phyloP scores from a whole-genome alignment of 345 rosid species.

The Lenwebbia sp. region DNA sequence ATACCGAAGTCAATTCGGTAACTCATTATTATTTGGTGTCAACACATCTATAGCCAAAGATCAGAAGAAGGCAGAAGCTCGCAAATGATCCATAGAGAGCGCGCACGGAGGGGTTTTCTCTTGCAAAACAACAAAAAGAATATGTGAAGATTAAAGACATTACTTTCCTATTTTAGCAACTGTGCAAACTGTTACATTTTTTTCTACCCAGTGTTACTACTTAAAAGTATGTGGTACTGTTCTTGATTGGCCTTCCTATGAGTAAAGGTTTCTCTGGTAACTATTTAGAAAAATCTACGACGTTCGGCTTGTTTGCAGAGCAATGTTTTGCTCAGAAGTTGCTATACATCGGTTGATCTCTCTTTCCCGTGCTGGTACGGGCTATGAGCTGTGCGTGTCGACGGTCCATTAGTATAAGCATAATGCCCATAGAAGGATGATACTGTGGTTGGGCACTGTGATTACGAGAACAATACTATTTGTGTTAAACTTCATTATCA shows the following conservation, averaged over 20 bases:
- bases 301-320: neutral
- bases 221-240: neutral
- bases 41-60: conserved; percentile 43
- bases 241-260: neutral
- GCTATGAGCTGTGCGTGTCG: neutral
- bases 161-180: neutral
- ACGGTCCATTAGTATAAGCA: too few species aligned
- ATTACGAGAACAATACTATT: too few species aligned
- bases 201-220: neutral
- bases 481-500: too few species aligned
- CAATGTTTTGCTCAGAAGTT: too few species aligned
- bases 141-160: neutral
- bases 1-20: too few species aligned
- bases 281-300: neutral
- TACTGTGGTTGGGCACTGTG: too few species aligned
- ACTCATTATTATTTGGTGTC: too few species aligned
- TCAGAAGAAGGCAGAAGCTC: conserved; percentile 48
- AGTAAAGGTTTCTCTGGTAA: neutral
- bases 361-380: neutral
- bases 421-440: too few species aligned
- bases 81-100: conserved; percentile 28
- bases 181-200: neutral
- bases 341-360: neutral
- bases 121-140: neutral
- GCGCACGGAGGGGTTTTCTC: neutral